A percentile compares a stretch with the other conserved stretches of the same genome.
Evolutionary conservation across 345 rosid species (phyloP).

Genomic region (Aquilaria yunnanensis): DNA sequence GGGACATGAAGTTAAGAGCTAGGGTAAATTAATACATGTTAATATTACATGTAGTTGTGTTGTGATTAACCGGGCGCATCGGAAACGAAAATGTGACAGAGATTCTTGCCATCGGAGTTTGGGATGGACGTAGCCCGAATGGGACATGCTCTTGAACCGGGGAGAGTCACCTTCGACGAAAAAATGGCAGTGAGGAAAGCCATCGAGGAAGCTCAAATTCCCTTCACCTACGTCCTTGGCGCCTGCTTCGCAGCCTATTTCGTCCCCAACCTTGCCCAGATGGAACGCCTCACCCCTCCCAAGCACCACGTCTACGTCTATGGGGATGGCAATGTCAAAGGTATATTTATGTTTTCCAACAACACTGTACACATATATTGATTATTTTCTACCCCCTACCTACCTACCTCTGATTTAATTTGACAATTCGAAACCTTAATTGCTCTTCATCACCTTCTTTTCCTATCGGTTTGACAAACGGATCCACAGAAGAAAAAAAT

Average conservation of each 20-base stretch:
- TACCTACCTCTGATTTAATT: not conserved
- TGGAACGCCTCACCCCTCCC: conserved; percentile 61
- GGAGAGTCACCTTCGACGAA: conserved; percentile 70
- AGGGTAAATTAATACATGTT: no score
- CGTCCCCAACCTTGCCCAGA: conserved; percentile 61
- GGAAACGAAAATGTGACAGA: conserved; percentile 20
- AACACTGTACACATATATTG: not conserved
- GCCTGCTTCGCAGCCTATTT: conserved; percentile 84
- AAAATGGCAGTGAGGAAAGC: conserved; percentile 76
- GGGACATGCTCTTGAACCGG: conserved; percentile 72
- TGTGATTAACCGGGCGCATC: no score
- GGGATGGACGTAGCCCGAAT: conserved; percentile 82
- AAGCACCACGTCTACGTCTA: conserved; percentile 38
- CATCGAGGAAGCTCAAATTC: conserved; percentile 69
- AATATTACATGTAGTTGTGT: no score
- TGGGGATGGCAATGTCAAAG: conserved; percentile 74
- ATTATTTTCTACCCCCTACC: not conserved
- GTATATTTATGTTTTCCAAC: conserved; percentile 20
- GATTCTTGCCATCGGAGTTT: conserved; percentile 85
- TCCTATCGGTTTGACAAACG: no score
- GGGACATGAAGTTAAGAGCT: no score
- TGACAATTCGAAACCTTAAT: no score
- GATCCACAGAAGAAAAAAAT: no score
- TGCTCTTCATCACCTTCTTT: no score
- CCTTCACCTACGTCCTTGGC: conserved; percentile 63